These are phyloP conservation scores for Phragmites australis DNA, from an alignment of 176 grass and related monocot species.

Conservation along the genomic window DNA sequence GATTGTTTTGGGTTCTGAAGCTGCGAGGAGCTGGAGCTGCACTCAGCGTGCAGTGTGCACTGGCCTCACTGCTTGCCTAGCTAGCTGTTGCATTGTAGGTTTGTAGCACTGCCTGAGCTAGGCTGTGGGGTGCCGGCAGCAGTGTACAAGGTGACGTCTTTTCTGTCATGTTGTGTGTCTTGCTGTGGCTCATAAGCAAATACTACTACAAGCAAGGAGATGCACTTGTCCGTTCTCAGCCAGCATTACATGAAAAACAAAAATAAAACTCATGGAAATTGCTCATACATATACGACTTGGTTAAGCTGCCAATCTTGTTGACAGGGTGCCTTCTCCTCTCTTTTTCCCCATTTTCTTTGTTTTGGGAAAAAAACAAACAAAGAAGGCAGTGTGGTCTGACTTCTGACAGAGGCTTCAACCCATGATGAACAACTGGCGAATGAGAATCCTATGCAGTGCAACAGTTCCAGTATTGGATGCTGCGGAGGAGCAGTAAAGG, in stretches of 20 bases:
- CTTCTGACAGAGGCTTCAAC: background rate
- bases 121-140: too few relatives aligned
- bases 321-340: background rate
- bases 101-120: background rate
- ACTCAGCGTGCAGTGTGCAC: background rate
- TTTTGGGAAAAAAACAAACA: too few relatives aligned
- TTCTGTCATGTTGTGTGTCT: slow-evolving; percentile 26
- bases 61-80: slow-evolving; percentile 14
- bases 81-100: slow-evolving; percentile 1
- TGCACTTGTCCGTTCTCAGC: background rate
- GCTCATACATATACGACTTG: too few relatives aligned
- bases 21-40: background rate
- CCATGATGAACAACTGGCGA: background rate
- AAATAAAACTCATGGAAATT: background rate
- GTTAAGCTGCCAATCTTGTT: too few relatives aligned
- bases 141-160: background rate
- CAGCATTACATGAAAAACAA: background rate
- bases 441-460: slow-evolving; percentile 29
- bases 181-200: background rate
- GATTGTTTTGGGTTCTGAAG: slow-evolving; percentile 10
- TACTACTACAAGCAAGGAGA: background rate
- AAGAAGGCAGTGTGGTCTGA: too few relatives aligned
- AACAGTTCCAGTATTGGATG: background rate
- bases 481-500: background rate
- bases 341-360: background rate